Evolutionary conservation across 2,329 filamentous ascomycete species (phyloP), one percentile per base, ranked within the genome.

Genomic region (Grosmannia serpens): DNA sequence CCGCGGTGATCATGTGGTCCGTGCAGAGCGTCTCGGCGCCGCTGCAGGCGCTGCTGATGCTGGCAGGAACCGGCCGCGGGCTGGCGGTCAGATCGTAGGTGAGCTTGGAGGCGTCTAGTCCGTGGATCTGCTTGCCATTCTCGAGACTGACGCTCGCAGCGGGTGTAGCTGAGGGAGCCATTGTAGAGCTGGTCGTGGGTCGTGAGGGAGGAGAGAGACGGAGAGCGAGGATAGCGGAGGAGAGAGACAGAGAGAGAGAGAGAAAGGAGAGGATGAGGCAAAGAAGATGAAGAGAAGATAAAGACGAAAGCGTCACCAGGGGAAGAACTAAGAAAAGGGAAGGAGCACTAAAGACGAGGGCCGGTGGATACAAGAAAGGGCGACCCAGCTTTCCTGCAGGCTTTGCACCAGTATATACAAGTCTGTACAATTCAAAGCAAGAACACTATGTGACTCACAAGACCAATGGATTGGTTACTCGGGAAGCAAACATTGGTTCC

Each of bases 1-100:
- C 74, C 24, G 78, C 86, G 56, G 84, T 86, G 66, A 94, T 77
- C 90, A 96, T 95, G 77, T 96, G 91, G 77, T 96, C 91, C 62
- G 88, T 91, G 77, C 80, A 82, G 68, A 83, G 74, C 62, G 78
- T 82, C 69, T 80, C 77, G 61, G 67, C 63, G 63, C 75, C 78
- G 55, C 76, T 59, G 64, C 73, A 73, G 65, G 77, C 77, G 46
- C 66, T 64, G 61, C 71, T 77, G 61, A 78, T 75, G 56, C 76
- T 72, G 15, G 57, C 59, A 56, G 81, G 81, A 54, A 84, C 81
- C 55, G 72, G 63, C 61, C 79, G 80, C 1, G 78, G 80, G 58
- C 67, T 72, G 51, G 72, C 69, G 58, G 77, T 82, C 64, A 74
- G 72, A 61, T 73, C 79, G 74, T 81, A 80, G 59, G 70, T 79